Conservation (phyloP, 208 protist species). For the Willaertia magna region DNA sequence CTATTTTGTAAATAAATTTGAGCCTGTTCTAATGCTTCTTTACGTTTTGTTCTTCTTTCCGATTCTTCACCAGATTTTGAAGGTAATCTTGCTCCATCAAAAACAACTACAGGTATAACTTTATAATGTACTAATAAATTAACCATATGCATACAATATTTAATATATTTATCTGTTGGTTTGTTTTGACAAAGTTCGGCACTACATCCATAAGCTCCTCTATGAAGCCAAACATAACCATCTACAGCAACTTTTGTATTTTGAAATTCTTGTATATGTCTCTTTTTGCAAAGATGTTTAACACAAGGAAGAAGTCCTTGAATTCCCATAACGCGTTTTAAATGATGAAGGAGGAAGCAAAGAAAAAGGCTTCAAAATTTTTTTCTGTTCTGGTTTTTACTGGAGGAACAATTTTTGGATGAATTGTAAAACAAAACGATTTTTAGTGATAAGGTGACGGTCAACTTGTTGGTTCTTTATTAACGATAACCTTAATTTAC, state of each 20-base stretch:
- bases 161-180: conserved; percentile 28
- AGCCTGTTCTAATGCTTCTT: conserved; percentile 17
- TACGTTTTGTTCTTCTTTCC: conserved; percentile 27
- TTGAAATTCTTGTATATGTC: conserved; percentile 25
- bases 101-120: conserved; percentile 69
- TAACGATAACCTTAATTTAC: too few relatives aligned
- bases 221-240: conserved; percentile 62
- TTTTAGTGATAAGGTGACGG: too few relatives aligned
- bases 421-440: too few relatives aligned
- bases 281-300: background rate
- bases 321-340: conserved; percentile 20
- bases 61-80: conserved; percentile 57
- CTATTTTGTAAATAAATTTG: conserved; percentile 29
- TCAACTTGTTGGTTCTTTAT: too few relatives aligned
- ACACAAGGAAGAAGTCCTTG: conserved; percentile 15
- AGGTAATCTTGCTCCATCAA: conserved; percentile 67
- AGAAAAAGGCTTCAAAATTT: too few relatives aligned
- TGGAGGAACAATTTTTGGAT: too few relatives aligned
- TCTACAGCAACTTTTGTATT: conserved; percentile 60
- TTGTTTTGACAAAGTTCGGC: conserved; percentile 36
- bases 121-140: conserved; percentile 41
- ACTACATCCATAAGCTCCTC: conserved; percentile 44
- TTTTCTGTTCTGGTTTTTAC: too few relatives aligned
- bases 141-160: conserved; percentile 39
- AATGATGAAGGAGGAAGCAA: too few relatives aligned